Evolutionary conservation across 2,329 filamentous ascomycete species (phyloP), one percentile per base, ranked within the genome.

Genomic region (Aspergillus aculeatinus): DNA sequence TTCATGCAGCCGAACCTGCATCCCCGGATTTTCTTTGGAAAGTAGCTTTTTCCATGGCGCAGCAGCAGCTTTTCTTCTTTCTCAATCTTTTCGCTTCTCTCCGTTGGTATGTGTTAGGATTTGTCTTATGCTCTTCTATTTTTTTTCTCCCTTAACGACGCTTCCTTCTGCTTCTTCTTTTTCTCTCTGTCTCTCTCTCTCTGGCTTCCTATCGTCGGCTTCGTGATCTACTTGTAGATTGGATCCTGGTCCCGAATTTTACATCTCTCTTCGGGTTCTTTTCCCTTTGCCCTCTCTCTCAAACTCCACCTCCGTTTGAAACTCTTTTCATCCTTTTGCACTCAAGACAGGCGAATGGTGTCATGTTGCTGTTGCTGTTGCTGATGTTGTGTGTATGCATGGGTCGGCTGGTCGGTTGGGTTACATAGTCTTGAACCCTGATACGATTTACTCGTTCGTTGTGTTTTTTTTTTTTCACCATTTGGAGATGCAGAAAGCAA

Each of bases 11-110:
- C 27, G 59, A 51, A 57, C 55, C 57, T 55, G 53, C 53, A 31
- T 55, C 47, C 53, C 59, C 50, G 60, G 67, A 59, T 68, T 70
- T 63, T 65, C 63, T 65, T 44, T 69, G 67, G 68, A 67, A 72
- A 72, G 66, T 70, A 69, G 66, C 69, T 29, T 33, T 55, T 52
- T 55, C 62, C 65, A 66, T 61, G 71, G 66, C 67, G 66, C 67
- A 66, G 67, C 65, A 65, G 62, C 63, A 51, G 68, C 60, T 67
- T 9, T 62, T 66, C 71, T 73, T 75, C 55, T 51, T 51, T 56
- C 52, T 65, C 61, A 62, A 64, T 62, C 60, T 60, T 60, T 47
- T 47, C 21, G 25, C 47, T 48, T 35, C 52, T 55, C 25, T 19
- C 44, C 42, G 47, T 55, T 55, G 53, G 53, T 48, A 55, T 55